Conservation (phyloP, 257 asterid genomes). For the Thymus mandschuricus region DNA sequence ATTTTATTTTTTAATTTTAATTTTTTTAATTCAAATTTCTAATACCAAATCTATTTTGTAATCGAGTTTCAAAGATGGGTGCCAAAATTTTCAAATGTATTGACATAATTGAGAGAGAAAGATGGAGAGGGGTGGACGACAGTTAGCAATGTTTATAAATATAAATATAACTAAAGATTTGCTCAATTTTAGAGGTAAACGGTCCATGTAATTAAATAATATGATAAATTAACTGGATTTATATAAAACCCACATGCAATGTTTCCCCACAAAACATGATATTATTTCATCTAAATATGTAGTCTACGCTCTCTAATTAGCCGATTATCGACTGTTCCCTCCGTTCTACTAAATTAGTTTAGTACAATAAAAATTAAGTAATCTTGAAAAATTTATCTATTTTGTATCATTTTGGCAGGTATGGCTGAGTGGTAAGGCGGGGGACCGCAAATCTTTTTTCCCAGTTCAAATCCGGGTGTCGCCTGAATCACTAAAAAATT, state of each 20-base stretch:
- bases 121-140: slow-evolving; percentile 8
- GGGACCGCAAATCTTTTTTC: too few relatives aligned
- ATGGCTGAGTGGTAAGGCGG: too few relatives aligned
- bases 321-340: too few relatives aligned
- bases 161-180: neutral
- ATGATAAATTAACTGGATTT: neutral
- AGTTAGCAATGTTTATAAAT: neutral
- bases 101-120: slow-evolving; percentile 22
- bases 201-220: slow-evolving; percentile 26
- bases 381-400: too few relatives aligned
- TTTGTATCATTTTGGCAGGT: too few relatives aligned
- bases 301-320: slow-evolving; percentile 21
- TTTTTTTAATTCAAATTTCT: too few relatives aligned
- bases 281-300: slow-evolving; percentile 30
- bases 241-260: slow-evolving; percentile 37
- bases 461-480: too few relatives aligned
- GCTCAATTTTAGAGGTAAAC: slow-evolving; percentile 1
- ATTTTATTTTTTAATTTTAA: too few relatives aligned
- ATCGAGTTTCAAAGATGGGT: slow-evolving; percentile 10
- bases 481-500: too few relatives aligned
- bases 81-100: slow-evolving; percentile 13
- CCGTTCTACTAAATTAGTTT: too few relatives aligned
- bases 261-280: slow-evolving; percentile 24
- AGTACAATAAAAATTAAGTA: too few relatives aligned
- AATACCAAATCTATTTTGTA: neutral